Conservation (phyloP, 257 asterid species). For the Fraxinus quadrangulata region DNA sequence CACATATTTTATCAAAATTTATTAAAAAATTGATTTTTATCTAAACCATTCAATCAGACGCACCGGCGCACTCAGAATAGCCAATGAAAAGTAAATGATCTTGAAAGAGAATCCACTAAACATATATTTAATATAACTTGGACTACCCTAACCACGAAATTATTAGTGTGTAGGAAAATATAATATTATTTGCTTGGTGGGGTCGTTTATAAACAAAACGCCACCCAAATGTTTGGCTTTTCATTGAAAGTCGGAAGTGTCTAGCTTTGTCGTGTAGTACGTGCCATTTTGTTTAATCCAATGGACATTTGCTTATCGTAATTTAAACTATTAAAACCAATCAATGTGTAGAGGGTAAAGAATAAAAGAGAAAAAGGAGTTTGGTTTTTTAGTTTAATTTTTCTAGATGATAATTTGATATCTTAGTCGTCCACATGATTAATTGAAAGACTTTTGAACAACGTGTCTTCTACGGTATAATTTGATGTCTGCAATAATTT, state of each 20-base stretch:
- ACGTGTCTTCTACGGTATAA: too few relatives aligned
- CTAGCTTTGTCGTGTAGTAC: neutral
- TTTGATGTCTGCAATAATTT: neutral
- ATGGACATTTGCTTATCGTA: neutral
- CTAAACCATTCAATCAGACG: neutral
- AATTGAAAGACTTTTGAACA: too few relatives aligned
- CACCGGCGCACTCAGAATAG: neutral
- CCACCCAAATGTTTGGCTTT: neutral
- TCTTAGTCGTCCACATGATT: too few relatives aligned
- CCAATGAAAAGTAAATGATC: neutral
- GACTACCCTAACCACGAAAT: conserved; percentile 7
- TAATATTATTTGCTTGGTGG: neutral
- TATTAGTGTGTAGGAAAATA: neutral
- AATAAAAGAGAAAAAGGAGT: too few relatives aligned
- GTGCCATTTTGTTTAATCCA: neutral
- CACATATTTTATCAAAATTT: too few relatives aligned
- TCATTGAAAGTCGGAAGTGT: neutral
- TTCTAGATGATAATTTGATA: too few relatives aligned
- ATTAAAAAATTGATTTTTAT: too few relatives aligned
- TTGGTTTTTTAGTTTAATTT: too few relatives aligned
- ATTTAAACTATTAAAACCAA: neutral
- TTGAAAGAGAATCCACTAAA: neutral
- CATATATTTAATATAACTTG: neutral
- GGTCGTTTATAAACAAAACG: neutral
- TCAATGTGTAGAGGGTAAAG: neutral